Evolutionary conservation across 768 basidiomycete genomes (phyloP), one percentile per base, ranked within the genome.

Genomic region (Lactarius pseudohatsudake): DNA sequence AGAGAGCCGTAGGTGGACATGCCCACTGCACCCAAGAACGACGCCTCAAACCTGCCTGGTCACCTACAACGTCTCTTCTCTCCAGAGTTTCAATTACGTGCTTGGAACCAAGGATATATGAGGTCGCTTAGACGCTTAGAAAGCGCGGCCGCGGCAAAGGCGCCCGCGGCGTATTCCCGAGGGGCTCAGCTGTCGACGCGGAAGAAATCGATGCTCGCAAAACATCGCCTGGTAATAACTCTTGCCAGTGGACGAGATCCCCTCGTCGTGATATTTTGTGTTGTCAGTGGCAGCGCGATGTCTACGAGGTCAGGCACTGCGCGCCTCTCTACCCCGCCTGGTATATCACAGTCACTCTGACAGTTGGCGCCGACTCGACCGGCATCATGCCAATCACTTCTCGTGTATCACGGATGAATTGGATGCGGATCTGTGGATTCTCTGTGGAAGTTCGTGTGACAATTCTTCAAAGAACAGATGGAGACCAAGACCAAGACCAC

Each of bases 291-390:
- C 4, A 45, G 11, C 50, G 26, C 13, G 13, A 53, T 53, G 26
- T 53, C 5, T 53, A 22, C 47, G 11, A 50, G 47, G 47, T 22
- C 10, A 53, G 22, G 13, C 50, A 53, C 47, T 22, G n/a, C n/a
- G 45, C 45, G 45, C 45, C n/a, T 11, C 9, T 47, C 13, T 15
- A 40, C 36, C 36, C 11, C 36, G 10, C 15, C 15, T 40, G 15
- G 38, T 5, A 40, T 40, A 40, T 40, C 38, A 22, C 43, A 45
- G 43, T 45, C 43, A 9, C 20, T 41, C 55, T 34, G 22, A n/a
- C 41, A 26, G 55, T 36, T 57, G 32, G 62, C 43, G 22, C 62
- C 32, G 41, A 56, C 16, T 57, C 5, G 55, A 45, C 41, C 41
- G 15, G 15, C n/a, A 11, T 34, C n/a, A 15, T 45, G 16, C 15